Evolutionary conservation across 2,329 filamentous ascomycete genomes (phyloP).

Genomic region (Parascedosporium putredinis): DNA sequence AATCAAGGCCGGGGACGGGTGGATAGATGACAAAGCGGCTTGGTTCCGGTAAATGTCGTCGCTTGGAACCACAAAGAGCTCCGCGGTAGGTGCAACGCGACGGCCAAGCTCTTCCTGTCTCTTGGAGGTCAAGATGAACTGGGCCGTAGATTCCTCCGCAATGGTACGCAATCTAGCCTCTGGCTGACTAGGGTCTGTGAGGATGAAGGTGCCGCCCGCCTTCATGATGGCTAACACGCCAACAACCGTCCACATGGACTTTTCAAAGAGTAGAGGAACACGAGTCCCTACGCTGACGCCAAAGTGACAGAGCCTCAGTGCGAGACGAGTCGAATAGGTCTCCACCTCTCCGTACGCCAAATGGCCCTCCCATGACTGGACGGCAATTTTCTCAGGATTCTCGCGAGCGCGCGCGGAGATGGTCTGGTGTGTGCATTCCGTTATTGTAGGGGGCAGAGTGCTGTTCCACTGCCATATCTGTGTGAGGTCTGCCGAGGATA

Average conservation of each 20-base stretch:
- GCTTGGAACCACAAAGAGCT: constrained; percentile 16
- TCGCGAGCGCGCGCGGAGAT: constrained; percentile 26
- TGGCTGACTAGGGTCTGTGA: constrained; percentile 36
- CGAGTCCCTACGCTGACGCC: constrained; percentile 28
- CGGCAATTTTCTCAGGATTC: constrained; percentile 28
- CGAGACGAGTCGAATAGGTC: constrained; percentile 28
- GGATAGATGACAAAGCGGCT: constrained; percentile 19
- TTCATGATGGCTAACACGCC: constrained; percentile 37
- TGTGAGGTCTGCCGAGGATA: constrained; percentile 22
- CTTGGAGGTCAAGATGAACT: constrained; percentile 29
- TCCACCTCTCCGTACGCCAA: constrained; percentile 37
- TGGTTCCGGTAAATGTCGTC: constrained; percentile 7
- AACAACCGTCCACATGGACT: constrained; percentile 35
- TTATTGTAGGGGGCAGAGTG: constrained; percentile 26
- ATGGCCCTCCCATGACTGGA: constrained; percentile 39
- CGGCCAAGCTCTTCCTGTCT: constrained; percentile 26
- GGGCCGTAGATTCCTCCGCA: constrained; percentile 30
- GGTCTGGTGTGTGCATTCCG: constrained; percentile 35
- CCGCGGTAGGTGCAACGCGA: constrained; percentile 23
- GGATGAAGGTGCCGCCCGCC: constrained; percentile 34
- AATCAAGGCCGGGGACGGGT: constrained; percentile 8
- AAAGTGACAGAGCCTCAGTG: constrained; percentile 24
- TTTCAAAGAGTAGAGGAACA: constrained; percentile 41
- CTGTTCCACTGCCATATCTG: constrained; percentile 38
- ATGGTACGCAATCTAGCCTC: constrained; percentile 33